Conservation (phyloP, 495 filamentous ascomycete genomes). For the Daldinia childiae region DNA sequence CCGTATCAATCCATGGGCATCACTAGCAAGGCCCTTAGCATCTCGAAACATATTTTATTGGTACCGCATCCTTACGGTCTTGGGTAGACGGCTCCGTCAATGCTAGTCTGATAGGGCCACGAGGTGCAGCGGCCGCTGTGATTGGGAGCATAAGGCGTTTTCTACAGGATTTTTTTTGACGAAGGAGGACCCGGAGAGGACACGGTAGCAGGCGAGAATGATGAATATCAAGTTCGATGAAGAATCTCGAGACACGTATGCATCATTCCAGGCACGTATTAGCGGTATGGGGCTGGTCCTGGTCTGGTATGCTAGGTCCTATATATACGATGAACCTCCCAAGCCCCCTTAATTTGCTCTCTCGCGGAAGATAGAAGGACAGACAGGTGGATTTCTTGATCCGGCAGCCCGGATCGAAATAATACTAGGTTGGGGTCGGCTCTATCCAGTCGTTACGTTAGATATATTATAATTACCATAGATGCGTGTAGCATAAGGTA, state of each 20-base stretch:
- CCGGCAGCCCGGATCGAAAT: slow-evolving; percentile 24
- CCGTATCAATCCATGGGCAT: slow-evolving; percentile 13
- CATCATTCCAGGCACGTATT: slow-evolving; percentile 22
- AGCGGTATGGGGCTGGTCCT: slow-evolving; percentile 1
- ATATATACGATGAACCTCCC: slow-evolving; percentile 28
- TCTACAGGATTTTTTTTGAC: slow-evolving; percentile 24
- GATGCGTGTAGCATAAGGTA: slow-evolving; percentile 17
- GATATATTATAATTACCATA: slow-evolving; percentile 30
- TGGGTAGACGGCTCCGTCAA: slow-evolving; percentile 35
- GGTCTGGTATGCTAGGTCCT: slow-evolving; percentile 14
- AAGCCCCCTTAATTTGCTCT: slow-evolving; percentile 14
- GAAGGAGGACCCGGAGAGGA: slow-evolving; percentile 8
- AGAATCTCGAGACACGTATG: slow-evolving; percentile 24
- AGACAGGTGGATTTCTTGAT: slow-evolving; percentile 9
- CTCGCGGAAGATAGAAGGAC: slow-evolving; percentile 21
- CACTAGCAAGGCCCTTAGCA: slow-evolving; percentile 3
- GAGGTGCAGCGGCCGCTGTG: slow-evolving; percentile 14
- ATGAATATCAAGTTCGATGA: slow-evolving; percentile 40
- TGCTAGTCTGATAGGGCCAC: slow-evolving; percentile 15
- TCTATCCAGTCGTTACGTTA: slow-evolving; percentile 37
- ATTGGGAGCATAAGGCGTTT: slow-evolving; percentile 37
- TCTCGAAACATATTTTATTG: slow-evolving; percentile 24
- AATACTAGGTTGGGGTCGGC: slow-evolving; percentile 27
- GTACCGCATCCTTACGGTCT: slow-evolving; percentile 31
- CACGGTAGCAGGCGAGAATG: slow-evolving; percentile 22